These are phyloP conservation scores for Chaetoscypha palmicola DNA, from an alignment of 2,329 filamentous ascomycete genomes.

Conservation along the genomic window DNA sequence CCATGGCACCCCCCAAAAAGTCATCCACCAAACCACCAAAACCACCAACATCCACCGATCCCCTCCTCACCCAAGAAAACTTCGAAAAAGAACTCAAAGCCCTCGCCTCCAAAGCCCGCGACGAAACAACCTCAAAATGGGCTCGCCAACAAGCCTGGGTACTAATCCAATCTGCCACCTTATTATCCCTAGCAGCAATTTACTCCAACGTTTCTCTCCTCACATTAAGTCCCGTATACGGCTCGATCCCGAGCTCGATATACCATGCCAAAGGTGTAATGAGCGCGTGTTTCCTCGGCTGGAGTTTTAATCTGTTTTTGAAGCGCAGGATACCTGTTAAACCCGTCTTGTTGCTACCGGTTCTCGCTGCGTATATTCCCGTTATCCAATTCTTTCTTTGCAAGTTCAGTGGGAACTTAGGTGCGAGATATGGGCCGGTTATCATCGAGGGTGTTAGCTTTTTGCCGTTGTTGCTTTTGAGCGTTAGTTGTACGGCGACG, in stretches of 20 bases:
- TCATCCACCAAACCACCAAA: not conserved
- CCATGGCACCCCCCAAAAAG: constrained; percentile 11
- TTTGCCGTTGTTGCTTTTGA: constrained; percentile 56
- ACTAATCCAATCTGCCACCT: constrained; percentile 32
- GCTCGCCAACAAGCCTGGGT: constrained; percentile 24
- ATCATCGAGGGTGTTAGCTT: constrained; percentile 68
- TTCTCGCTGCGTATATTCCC: constrained; percentile 71
- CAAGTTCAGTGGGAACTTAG: constrained; percentile 56
- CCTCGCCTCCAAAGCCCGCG: constrained; percentile 28
- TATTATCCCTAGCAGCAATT: constrained; percentile 53
- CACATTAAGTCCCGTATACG: constrained; percentile 80
- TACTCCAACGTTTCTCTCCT: constrained; percentile 67
- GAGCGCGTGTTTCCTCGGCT: constrained; percentile 61
- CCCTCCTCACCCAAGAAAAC: constrained; percentile 29
- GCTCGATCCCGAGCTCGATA: constrained; percentile 67
- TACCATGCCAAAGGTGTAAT: constrained; percentile 65
- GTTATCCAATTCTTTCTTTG: constrained; percentile 66
- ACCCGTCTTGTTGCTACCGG: constrained; percentile 52
- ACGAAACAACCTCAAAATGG: constrained; percentile 29
- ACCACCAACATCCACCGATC: constrained; percentile 8
- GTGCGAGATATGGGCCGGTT: constrained; percentile 65
- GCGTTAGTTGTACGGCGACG: constrained; percentile 56
- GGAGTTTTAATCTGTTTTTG: constrained; percentile 58
- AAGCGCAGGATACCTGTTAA: constrained; percentile 42
- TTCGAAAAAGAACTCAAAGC: constrained; percentile 31